phyloP scores from a whole-genome alignment of 805 yeast species.

The Yamadazyma laniorum region DNA sequence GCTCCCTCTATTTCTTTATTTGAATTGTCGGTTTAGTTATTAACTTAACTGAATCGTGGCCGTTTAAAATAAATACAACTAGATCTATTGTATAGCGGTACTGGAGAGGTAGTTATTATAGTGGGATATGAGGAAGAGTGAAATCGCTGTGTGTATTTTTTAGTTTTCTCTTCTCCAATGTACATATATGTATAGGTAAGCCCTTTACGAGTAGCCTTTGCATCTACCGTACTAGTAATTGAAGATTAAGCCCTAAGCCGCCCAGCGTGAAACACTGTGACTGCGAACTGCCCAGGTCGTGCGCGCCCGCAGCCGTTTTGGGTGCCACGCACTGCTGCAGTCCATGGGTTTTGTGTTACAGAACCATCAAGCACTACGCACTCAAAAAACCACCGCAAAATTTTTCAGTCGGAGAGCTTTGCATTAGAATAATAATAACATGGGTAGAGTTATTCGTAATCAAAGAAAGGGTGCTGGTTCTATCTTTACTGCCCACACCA shows the following conservation, averaged over 20 bases:
- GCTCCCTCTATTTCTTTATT: no score
- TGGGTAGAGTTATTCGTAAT: constrained; percentile 99
- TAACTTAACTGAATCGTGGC: no score
- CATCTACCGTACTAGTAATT: no score
- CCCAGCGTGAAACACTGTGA: not conserved
- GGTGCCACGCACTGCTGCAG: not conserved
- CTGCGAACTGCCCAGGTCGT: not conserved
- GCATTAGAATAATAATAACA: constrained; percentile 2
- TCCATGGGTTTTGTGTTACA: not conserved
- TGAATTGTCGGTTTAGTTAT: no score
- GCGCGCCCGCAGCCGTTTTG: not conserved
- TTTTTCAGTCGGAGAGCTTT: constrained; percentile 4
- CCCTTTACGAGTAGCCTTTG: no score
- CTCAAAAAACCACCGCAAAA: constrained; percentile 1
- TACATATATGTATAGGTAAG: no score
- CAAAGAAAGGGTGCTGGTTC: constrained; percentile 99
- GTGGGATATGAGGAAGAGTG: no score
- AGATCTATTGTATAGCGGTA: no score
- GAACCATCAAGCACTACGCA: not conserved
- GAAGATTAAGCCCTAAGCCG: constrained; percentile 3
- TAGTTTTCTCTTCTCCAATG: no score
- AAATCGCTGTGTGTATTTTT: no score
- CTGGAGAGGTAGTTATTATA: no score
- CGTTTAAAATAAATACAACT: no score
- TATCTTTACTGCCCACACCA: constrained; percentile 99